phyloP scores from a whole-genome alignment of 2,329 filamentous ascomycete genomes.

The Trichophyton benhamiae region DNA sequence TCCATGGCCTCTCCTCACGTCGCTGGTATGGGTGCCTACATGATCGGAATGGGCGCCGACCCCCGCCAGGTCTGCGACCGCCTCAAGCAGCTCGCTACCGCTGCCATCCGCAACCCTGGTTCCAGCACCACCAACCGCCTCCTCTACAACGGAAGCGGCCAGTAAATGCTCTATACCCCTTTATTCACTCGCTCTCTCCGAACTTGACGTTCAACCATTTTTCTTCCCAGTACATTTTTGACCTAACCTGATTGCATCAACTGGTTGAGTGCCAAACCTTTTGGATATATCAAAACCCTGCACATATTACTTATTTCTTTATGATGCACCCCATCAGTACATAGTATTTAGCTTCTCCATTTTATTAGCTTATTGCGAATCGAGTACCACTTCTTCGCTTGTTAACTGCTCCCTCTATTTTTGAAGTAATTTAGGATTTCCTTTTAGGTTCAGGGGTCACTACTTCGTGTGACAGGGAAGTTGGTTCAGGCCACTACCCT shows the following conservation, averaged over 20 bases:
- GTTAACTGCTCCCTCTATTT: not conserved
- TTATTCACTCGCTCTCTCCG: not conserved
- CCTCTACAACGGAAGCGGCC: constrained; percentile 19
- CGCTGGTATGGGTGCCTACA: constrained; percentile 43
- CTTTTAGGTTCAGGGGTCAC: no score
- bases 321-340: not conserved
- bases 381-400: not conserved
- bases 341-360: not conserved
- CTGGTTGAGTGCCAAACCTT: not conserved
- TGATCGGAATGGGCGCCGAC: constrained; percentile 32
- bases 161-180: not conserved
- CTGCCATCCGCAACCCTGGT: constrained; percentile 15
- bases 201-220: not conserved
- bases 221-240: not conserved
- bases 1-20: constrained; percentile 34
- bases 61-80: constrained; percentile 34
- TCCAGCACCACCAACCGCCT: constrained; percentile 20
- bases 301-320: constrained; percentile 2
- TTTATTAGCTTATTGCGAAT: not conserved
- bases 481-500: no score
- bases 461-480: no score
- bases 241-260: not conserved
- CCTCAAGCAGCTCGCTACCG: constrained; percentile 42
- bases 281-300: not conserved
- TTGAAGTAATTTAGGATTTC: not conserved